Base-by-base conservation (phyloP, 2,329 filamentous ascomycete species). In the Alternaria burnsii region DNA sequence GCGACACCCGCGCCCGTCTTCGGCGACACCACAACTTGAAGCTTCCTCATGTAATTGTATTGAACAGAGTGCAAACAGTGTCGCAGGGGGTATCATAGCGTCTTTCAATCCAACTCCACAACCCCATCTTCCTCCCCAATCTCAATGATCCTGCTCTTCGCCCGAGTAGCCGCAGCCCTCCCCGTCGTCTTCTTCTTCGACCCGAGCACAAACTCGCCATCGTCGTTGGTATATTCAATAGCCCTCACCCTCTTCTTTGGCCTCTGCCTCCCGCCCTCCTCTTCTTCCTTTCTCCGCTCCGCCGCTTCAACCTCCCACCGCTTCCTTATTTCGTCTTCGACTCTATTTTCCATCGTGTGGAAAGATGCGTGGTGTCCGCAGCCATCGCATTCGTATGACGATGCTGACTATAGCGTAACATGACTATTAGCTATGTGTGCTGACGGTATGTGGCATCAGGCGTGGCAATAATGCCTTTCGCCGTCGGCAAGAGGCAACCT, bases 281-380 rank as follows among this genome's bases (percentile, higher is more conserved):
- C 60, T 10, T 66, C 59, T 3, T 46, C 52, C 20, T 67, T 66
- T 8, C 62, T 63, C 50, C 69, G 70, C 6, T 72, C 70, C 34
- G 73, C 74, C n/a, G 78, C 76, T 58, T 80, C 78, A 9, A 67
- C 63, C 44, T 79, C 77, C 83, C 82, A 84, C 26, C 79, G 80
- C 69, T 78, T 77, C 26, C 81, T 71, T 5, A 83, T 76, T 43
- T 80, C 82, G 53, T 85, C 81, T 48, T 85, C 84, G 10, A 71
- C 67, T n/a, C 78, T 75, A 57, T 84, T 86, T 61, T 85, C 83
- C 76, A 87, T 79, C 52, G 71, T 80, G 72, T 87, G 85, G 64
- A 85, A 86, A 11, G 80, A 82, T 7, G 85, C 84, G 66, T 87
- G 85, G 69, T 87, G 85, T 30, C 71, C 73, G 65, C 85, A 87